Conservation (phyloP, 805 yeast species). For the Cyberlindnera japonica region DNA sequence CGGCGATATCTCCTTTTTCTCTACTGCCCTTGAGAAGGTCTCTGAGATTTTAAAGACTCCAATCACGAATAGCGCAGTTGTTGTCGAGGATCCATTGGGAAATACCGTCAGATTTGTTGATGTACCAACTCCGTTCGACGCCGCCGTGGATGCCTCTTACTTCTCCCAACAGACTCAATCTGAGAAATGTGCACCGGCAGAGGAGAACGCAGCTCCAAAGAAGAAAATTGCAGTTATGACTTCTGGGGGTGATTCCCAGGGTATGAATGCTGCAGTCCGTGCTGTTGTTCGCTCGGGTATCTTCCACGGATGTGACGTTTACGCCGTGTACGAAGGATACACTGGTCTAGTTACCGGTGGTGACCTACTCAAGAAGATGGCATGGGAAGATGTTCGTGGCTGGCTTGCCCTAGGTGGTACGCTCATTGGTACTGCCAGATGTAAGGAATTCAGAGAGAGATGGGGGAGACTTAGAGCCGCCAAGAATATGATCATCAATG, state of each 20-base stretch:
- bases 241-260: slow-evolving; percentile 98
- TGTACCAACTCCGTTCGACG: slow-evolving; percentile 22
- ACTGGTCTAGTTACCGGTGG: slow-evolving; percentile 92
- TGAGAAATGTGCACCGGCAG: background rate
- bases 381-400: slow-evolving; percentile 95
- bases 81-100: slow-evolving; percentile 62
- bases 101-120: slow-evolving; percentile 39
- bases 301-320: slow-evolving; percentile 82
- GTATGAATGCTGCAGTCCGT: slow-evolving; percentile 95
- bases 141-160: slow-evolving; percentile 13
- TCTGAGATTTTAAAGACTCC: slow-evolving; percentile 19
- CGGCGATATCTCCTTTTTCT: slow-evolving; percentile 38
- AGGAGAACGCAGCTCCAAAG: background rate
- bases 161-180: slow-evolving; percentile 14
- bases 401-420: slow-evolving; percentile 94
- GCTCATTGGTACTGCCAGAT: slow-evolving; percentile 92
- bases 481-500: slow-evolving; percentile 75
- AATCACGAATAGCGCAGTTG: slow-evolving; percentile 18
- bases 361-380: slow-evolving; percentile 55
- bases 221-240: slow-evolving; percentile 88
- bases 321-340: slow-evolving; percentile 91
- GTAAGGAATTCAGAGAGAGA: slow-evolving; percentile 79
- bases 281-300: slow-evolving; percentile 95
- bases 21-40: slow-evolving; percentile 35
- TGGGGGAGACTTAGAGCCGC: slow-evolving; percentile 83